phyloP scores from a whole-genome alignment of 345 rosid genomes.

The Cochlearia excelsa region DNA sequence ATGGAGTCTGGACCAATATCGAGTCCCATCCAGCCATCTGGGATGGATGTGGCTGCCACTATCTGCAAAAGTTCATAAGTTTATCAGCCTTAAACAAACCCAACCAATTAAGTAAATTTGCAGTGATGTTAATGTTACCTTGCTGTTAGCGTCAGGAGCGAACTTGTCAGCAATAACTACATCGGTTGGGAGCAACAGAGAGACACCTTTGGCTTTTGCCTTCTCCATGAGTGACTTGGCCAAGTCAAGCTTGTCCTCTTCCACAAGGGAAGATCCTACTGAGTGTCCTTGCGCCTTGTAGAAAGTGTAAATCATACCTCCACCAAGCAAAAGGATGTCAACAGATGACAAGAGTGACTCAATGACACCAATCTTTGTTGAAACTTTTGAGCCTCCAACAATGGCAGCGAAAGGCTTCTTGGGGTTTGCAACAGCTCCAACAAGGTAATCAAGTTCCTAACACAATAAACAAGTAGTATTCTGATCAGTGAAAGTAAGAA shows the following conservation, averaged over 20 bases:
- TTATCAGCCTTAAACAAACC: constrained; percentile 3
- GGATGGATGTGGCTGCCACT: constrained; percentile 74
- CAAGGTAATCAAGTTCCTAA: constrained; percentile 94
- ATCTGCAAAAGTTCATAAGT: constrained; percentile 43
- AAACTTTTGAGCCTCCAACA: constrained; percentile 94
- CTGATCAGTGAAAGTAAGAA: neutral
- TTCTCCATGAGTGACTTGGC: constrained; percentile 72
- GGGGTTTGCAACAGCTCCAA: constrained; percentile 82
- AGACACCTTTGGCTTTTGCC: constrained; percentile 83
- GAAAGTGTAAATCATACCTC: constrained; percentile 94
- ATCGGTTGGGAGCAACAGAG: constrained; percentile 73
- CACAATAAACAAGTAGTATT: constrained; percentile 1
- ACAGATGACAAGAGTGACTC: constrained; percentile 75
- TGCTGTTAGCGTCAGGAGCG: constrained; percentile 83
- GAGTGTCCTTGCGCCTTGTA: constrained; percentile 77
- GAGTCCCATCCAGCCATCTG: constrained; percentile 98
- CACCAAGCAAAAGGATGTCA: constrained; percentile 75
- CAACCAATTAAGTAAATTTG: neutral
- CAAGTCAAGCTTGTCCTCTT: constrained; percentile 76
- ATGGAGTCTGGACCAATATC: constrained; percentile 80
- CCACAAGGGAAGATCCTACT: constrained; percentile 81
- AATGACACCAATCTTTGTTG: constrained; percentile 90
- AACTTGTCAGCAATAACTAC: constrained; percentile 91
- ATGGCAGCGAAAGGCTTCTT: constrained; percentile 97
- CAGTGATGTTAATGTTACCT: constrained; percentile 41